Percentiles rank a stretch among this genome's conserved stretches.
phyloP scores from a whole-genome alignment of 2,329 filamentous ascomycete genomes.

The Zymoseptoria passerinii region DNA sequence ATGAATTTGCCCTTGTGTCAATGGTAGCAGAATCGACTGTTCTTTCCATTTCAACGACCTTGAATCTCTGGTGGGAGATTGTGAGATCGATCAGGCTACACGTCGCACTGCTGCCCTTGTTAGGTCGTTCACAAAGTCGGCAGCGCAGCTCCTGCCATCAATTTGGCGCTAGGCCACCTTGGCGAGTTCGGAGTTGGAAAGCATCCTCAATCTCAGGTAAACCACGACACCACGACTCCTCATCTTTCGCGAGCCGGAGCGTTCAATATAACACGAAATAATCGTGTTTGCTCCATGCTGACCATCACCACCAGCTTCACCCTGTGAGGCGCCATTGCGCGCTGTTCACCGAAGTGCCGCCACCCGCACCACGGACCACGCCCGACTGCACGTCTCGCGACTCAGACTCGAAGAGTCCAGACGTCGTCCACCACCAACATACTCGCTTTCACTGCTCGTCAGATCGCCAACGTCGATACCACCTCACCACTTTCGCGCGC shows the following conservation, averaged over 20 bases:
- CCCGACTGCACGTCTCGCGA: neutral
- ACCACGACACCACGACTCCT: conserved; percentile 39
- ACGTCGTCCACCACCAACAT: neutral
- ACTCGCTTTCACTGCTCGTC: neutral
- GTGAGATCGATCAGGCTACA: no score
- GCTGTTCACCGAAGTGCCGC: neutral
- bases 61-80: no score
- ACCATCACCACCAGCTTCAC: neutral
- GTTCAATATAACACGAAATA: neutral
- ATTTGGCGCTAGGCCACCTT: no score
- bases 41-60: no score
- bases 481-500: conserved; percentile 2
- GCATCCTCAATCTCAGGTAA: neutral
- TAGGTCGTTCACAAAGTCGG: no score
- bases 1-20: no score
- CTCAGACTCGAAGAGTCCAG: neutral
- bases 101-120: no score
- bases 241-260: conserved; percentile 46
- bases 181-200: no score
- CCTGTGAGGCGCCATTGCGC: neutral
- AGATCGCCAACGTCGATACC: conserved; percentile 5
- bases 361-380: neutral
- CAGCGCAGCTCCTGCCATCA: no score
- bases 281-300: neutral
- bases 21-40: no score